Evolutionary conservation across 148 eudicot species (phyloP).

Genomic region (Pouteria glomerata): DNA sequence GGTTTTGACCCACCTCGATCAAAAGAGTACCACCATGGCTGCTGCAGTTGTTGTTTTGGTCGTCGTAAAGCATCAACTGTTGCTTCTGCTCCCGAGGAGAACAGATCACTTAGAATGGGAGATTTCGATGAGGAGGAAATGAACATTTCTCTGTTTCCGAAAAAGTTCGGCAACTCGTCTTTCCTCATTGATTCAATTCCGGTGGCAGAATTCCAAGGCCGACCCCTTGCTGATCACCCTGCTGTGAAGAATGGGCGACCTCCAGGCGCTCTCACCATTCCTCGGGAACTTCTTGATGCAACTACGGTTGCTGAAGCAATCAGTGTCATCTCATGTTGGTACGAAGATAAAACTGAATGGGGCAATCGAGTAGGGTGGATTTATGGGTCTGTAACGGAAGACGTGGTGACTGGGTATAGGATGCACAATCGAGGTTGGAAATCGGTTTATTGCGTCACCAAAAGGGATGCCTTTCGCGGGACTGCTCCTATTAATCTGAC

Average conservation of each 20-base stretch:
- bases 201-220: constrained; percentile 77
- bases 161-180: constrained; percentile 70
- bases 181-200: constrained; percentile 73
- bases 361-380: constrained; percentile 85
- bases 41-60: constrained; percentile 48
- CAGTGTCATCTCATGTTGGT: constrained; percentile 78
- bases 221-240: constrained; percentile 84
- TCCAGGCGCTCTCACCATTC: constrained; percentile 75
- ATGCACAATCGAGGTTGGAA: constrained; percentile 93
- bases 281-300: constrained; percentile 72
- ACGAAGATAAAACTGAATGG: constrained; percentile 91
- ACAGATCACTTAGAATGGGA: constrained; percentile 60
- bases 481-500: constrained; percentile 86
- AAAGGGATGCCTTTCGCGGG: constrained; percentile 83
- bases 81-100: constrained; percentile 45
- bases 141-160: constrained; percentile 54
- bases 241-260: constrained; percentile 71
- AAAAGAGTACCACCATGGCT: constrained; percentile 45
- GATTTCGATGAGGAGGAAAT: constrained; percentile 61
- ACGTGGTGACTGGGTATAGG: constrained; percentile 86
- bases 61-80: constrained; percentile 34
- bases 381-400: constrained; percentile 89
- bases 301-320: constrained; percentile 86
- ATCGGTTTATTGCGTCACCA: constrained; percentile 79
- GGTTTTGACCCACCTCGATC: constrained; percentile 85